Conservation (phyloP, 441 rosid species). For the Croton setiger region DNA sequence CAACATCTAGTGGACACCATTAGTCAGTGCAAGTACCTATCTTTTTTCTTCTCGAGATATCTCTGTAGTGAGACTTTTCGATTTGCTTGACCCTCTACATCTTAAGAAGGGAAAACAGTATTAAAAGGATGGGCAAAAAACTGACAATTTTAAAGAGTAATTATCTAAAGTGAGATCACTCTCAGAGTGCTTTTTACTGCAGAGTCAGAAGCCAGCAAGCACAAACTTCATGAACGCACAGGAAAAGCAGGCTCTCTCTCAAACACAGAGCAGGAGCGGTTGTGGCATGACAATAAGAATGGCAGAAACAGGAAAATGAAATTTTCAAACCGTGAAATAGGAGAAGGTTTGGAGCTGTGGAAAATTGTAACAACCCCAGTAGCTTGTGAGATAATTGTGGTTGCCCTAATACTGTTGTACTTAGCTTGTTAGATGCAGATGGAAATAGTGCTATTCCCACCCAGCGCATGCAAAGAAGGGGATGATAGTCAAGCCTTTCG, state of each 20-base stretch:
- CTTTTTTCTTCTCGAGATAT: conserved; percentile 76
- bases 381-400: not conserved
- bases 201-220: not conserved
- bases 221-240: not conserved
- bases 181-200: not conserved
- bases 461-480: not conserved
- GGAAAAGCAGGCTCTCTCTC: not conserved
- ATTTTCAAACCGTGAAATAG: conserved; percentile 6
- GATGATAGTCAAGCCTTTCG: not conserved
- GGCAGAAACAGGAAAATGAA: not conserved
- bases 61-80: conserved; percentile 64
- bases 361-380: not conserved
- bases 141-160: not conserved
- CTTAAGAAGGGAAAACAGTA: conserved; percentile 35
- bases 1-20: not conserved
- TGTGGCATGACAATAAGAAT: not conserved
- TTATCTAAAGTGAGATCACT: not conserved
- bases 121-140: conserved; percentile 15
- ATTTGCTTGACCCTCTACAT: conserved; percentile 64
- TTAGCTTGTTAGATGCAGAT: not conserved
- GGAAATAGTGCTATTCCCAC: not conserved
- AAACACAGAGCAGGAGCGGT: not conserved
- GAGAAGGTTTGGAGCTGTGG: not conserved
- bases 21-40: conserved; percentile 46
- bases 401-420: not conserved